Base-by-base conservation (phyloP, 2,329 filamentous ascomycete species). In the Ciborinia camelliae region DNA sequence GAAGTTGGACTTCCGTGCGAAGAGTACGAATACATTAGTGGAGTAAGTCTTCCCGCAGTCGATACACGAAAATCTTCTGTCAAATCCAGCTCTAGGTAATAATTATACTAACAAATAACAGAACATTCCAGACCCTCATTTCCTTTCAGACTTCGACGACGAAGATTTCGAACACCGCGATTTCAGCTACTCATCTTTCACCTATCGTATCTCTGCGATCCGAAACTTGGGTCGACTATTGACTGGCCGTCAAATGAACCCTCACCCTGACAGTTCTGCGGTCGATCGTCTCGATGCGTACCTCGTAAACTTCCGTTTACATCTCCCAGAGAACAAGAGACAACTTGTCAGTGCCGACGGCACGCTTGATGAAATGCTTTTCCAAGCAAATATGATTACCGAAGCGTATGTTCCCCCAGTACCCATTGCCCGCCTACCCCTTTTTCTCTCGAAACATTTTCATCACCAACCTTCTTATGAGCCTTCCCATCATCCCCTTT, bases 341-440 rank as follows among this genome's bases (percentile, higher is more conserved):
- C 85, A 91, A 67, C 81, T 90, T 20, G 79, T 96, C 62, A 84
- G 86, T 66, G 83, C 84, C 67, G 85, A 89, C 70, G 88, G 91
- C 39, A 83, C 86, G 62, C 81, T 93, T 14, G 93, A 97, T 74
- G 91, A 96, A 77, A 89, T 96, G 84, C 87, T 97, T 77, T 96
- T 97, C 78, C 91, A 96, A 75, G 92, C 91, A 0, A 89, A 91
- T 68, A 94, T 96, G 86, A 90, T 96, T 71, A 81, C 84, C 61
- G 80, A 84, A 62, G 77, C 76, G 71, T 74, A 71, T 70, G 72
- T 57, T 23, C 35, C 30, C 35, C 20, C 12, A 6, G 45, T n/a
- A 18, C 48, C 18, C n/a, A 39, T 39, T 7, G 45, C 28, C 30
- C 14, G 12, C 20, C 28, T 20, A 18, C 9, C 7, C 4, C 20